phyloP scores from a whole-genome alignment of 768 basidiomycete species.

The Tulasnella sp. region DNA sequence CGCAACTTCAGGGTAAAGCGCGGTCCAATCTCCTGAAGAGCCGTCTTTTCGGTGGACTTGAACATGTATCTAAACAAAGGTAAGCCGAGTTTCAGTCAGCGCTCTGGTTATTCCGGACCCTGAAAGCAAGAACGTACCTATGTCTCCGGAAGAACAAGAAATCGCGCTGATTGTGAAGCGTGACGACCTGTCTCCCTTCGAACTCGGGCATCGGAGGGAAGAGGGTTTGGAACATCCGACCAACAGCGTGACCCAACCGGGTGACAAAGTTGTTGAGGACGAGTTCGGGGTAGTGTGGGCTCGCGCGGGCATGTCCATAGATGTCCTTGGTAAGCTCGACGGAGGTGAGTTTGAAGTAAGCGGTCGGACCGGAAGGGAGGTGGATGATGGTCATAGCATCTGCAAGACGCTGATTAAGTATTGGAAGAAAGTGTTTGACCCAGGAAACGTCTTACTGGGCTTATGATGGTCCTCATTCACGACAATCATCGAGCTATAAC shows the following conservation, averaged over 20 bases:
- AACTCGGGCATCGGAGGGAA: slow-evolving; percentile 95
- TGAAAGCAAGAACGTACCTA: slow-evolving; percentile 53
- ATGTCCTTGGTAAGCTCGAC: slow-evolving; percentile 79
- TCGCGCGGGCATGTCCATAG: slow-evolving; percentile 89
- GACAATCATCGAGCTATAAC: slow-evolving; percentile 79
- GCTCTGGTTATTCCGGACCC: no score
- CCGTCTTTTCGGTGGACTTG: slow-evolving; percentile 79
- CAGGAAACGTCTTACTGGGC: slow-evolving; percentile 56
- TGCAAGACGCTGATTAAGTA: slow-evolving; percentile 25
- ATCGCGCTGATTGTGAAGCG: slow-evolving; percentile 93
- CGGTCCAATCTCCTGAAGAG: slow-evolving; percentile 94
- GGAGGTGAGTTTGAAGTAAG: slow-evolving; percentile 89
- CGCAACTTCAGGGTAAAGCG: slow-evolving; percentile 90
- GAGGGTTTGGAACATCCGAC: slow-evolving; percentile 90
- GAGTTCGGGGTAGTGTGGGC: slow-evolving; percentile 88
- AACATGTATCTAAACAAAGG: slow-evolving; percentile 63
- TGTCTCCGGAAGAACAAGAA: slow-evolving; percentile 96
- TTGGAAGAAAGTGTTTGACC: neutral
- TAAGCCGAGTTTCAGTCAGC: neutral
- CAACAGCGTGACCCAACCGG: slow-evolving; percentile 82
- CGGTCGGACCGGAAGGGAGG: slow-evolving; percentile 85
- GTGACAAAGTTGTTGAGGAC: slow-evolving; percentile 93
- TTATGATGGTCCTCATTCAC: slow-evolving; percentile 94
- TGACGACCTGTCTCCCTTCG: slow-evolving; percentile 92
- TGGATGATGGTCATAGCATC: slow-evolving; percentile 89